A percentile compares a stretch with the other conserved stretches of the same genome.
phyloP scores from a whole-genome alignment of 148 eudicot species.

The Arctostaphylos glauca region DNA sequence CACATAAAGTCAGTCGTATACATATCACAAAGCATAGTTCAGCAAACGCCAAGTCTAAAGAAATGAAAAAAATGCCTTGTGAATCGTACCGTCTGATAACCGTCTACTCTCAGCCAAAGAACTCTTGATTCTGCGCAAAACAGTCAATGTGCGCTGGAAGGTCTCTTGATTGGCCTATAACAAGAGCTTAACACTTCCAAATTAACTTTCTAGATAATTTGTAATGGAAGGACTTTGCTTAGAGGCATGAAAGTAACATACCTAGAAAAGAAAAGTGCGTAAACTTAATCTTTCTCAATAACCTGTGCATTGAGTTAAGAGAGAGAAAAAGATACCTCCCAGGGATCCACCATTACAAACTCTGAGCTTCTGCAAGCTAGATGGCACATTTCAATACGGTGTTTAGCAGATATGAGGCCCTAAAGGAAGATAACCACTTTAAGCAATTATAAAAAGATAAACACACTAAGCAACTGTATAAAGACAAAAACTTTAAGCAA shows the following conservation, averaged over 20 bases:
- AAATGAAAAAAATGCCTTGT: neutral
- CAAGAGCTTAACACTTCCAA: neutral
- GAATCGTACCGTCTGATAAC: constrained; percentile 47
- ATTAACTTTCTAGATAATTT: neutral
- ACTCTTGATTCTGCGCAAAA: constrained; percentile 69
- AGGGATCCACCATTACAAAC: constrained; percentile 84
- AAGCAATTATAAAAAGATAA: constrained; percentile 9
- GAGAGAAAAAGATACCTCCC: constrained; percentile 68
- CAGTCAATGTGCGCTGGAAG: constrained; percentile 80
- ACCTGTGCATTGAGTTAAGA: neutral
- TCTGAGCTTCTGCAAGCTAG: constrained; percentile 83
- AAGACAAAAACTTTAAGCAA: neutral
- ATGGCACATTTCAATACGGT: constrained; percentile 79
- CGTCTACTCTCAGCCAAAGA: constrained; percentile 35
- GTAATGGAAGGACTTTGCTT: neutral
- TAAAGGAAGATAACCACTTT: constrained; percentile 19
- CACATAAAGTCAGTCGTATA: neutral
- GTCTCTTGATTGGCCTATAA: constrained; percentile 68
- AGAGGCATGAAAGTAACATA: neutral
- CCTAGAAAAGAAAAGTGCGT: neutral
- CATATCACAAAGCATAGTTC: neutral
- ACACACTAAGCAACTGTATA: neutral
- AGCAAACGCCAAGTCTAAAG: neutral
- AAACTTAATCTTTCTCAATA: neutral
- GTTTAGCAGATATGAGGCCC: constrained; percentile 79